Conservation (phyloP, 148 eudicot species). For the Silene latifolia region DNA sequence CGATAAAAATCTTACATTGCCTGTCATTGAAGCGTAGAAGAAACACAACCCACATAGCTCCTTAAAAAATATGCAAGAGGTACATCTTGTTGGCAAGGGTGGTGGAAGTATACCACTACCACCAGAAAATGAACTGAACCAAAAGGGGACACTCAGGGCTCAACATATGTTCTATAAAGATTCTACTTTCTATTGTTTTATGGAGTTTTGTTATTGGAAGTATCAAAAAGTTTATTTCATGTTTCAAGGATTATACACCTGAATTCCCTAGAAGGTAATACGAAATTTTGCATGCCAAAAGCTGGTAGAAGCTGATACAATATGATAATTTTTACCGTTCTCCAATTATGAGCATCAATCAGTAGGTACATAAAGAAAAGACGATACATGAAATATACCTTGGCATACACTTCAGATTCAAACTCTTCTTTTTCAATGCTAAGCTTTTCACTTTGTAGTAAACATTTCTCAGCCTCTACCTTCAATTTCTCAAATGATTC, state of each 20-base stretch:
- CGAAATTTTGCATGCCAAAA: background rate
- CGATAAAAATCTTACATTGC: no score
- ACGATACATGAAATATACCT: constrained; percentile 36
- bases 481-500: constrained; percentile 56
- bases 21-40: no score
- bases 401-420: constrained; percentile 64
- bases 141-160: no score
- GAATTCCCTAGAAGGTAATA: background rate
- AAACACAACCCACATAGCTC: no score
- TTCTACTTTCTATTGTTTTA: background rate
- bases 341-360: background rate
- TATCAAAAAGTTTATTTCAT: background rate
- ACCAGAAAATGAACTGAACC: no score
- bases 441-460: constrained; percentile 65
- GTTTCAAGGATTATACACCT: background rate
- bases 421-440: constrained; percentile 67
- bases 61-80: no score
- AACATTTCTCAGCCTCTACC: constrained; percentile 79
- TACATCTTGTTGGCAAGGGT: no score
- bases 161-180: no score
- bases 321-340: background rate
- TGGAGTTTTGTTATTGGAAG: background rate
- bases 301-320: constrained; percentile 1
- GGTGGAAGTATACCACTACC: background rate
- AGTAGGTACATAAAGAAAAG: background rate